Percentiles rank a stretch among this genome's conserved stretches.
Conservation (phyloP, 345 rosid species). For the Pistacia vera region DNA sequence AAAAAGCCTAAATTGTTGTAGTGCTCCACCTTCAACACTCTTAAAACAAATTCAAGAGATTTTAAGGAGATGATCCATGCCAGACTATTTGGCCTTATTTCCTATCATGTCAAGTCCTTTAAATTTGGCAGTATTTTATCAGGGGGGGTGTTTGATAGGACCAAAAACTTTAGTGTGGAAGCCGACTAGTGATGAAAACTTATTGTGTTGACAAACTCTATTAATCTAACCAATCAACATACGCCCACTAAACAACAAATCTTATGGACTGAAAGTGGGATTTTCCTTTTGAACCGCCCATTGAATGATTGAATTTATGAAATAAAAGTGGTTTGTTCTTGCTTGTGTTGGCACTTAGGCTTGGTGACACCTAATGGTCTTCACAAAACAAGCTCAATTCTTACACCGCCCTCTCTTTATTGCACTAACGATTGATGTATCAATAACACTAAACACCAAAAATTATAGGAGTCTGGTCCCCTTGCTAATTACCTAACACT, state of each 20-base stretch:
- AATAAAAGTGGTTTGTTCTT: background rate
- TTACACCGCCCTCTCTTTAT: background rate
- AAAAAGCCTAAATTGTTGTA: too few relatives aligned
- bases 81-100: too few relatives aligned
- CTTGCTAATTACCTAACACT: background rate
- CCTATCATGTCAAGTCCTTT: too few relatives aligned
- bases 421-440: too few relatives aligned
- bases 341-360: background rate
- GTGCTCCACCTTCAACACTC: too few relatives aligned
- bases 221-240: background rate
- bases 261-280: background rate
- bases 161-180: background rate
- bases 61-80: too few relatives aligned
- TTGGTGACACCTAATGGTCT: background rate
- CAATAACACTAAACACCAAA: background rate
- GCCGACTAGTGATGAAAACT: background rate
- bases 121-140: too few relatives aligned
- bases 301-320: background rate
- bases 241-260: conserved; percentile 1
- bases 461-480: background rate
- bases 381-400: too few relatives aligned
- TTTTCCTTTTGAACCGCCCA: too few relatives aligned
- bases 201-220: background rate
- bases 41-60: too few relatives aligned
- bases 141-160: too few relatives aligned